Conservation (phyloP, 2,329 filamentous ascomycete genomes). For the Calonectria henricotiae region DNA sequence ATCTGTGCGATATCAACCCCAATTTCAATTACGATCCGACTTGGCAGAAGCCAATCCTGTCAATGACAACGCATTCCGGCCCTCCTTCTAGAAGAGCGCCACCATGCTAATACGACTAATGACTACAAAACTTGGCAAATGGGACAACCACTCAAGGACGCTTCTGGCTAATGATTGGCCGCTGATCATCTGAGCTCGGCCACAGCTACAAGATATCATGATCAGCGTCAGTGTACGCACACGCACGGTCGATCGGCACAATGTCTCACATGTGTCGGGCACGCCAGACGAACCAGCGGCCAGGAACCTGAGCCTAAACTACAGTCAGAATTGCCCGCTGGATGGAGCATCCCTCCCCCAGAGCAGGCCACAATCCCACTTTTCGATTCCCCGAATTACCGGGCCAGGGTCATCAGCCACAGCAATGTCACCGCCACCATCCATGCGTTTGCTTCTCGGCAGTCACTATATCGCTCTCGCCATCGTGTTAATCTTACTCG, state of each 20-base stretch:
- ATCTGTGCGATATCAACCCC: slow-evolving; percentile 9
- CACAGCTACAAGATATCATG: slow-evolving; percentile 1
- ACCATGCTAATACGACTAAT: background rate
- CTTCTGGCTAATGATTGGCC: background rate
- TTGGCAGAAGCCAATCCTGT: background rate
- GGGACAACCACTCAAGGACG: background rate
- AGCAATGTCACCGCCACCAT: background rate
- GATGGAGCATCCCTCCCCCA: background rate
- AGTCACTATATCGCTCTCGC: background rate
- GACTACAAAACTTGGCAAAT: background rate
- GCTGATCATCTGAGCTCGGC: background rate
- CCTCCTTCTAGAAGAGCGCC: slow-evolving; percentile 15
- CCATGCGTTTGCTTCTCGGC: background rate
- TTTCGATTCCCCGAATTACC: slow-evolving; percentile 5
- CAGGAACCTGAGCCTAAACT: background rate
- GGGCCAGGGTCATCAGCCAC: background rate
- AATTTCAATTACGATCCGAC: slow-evolving; percentile 16
- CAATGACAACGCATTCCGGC: slow-evolving; percentile 7
- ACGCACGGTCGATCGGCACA: background rate
- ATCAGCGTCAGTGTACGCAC: background rate
- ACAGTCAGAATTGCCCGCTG: background rate
- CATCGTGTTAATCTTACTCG: background rate
- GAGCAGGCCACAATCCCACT: background rate
- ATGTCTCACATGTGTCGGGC: slow-evolving; percentile 15
- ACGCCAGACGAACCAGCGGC: background rate